phyloP scores from a whole-genome alignment of 768 basidiomycete genomes.

The Amanita thiersii region DNA sequence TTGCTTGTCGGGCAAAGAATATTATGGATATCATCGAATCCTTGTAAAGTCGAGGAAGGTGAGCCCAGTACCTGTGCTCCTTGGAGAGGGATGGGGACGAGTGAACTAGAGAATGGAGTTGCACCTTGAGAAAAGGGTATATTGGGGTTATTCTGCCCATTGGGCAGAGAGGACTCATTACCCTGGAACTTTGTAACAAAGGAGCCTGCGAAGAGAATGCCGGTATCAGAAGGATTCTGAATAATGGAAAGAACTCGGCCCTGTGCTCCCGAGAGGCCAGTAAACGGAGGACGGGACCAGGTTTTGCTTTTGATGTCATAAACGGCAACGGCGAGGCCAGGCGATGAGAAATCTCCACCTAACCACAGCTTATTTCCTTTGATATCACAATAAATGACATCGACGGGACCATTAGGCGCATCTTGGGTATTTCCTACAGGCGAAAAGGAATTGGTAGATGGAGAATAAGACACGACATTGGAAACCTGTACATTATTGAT shows the following conservation, averaged over 20 bases:
- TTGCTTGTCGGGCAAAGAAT: conserved; percentile 83
- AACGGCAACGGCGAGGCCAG: conserved; percentile 58
- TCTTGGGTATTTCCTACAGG: conserved; percentile 42
- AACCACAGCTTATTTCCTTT: conserved; percentile 64
- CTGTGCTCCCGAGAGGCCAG: conserved; percentile 66
- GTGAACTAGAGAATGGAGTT: conserved; percentile 81
- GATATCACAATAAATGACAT: conserved; percentile 70
- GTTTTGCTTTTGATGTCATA: conserved; percentile 54
- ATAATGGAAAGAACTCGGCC: conserved; percentile 70
- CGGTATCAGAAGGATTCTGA: conserved; percentile 58
- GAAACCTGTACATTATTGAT: conserved; percentile 48
- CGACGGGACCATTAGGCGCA: conserved; percentile 71
- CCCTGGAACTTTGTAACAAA: conserved; percentile 71
- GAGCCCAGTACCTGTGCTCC: conserved; percentile 48
- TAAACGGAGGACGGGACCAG: conserved; percentile 79
- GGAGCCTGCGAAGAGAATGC: conserved; percentile 82
- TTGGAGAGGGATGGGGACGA: conserved; percentile 71
- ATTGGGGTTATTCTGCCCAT: conserved; percentile 75
- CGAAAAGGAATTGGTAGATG: conserved; percentile 48
- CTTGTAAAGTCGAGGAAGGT: conserved; percentile 51
- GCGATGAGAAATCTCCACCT: conserved; percentile 68
- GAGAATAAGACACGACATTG: conserved; percentile 75
- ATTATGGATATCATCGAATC: conserved; percentile 55
- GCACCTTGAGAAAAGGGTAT: conserved; percentile 78
- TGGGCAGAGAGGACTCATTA: conserved; percentile 34